A percentile compares a stretch with the other conserved stretches of the same genome.
Evolutionary conservation across 2,329 filamentous ascomycete genomes (phyloP).

Genomic region (Dryadomyces sulphureus): DNA sequence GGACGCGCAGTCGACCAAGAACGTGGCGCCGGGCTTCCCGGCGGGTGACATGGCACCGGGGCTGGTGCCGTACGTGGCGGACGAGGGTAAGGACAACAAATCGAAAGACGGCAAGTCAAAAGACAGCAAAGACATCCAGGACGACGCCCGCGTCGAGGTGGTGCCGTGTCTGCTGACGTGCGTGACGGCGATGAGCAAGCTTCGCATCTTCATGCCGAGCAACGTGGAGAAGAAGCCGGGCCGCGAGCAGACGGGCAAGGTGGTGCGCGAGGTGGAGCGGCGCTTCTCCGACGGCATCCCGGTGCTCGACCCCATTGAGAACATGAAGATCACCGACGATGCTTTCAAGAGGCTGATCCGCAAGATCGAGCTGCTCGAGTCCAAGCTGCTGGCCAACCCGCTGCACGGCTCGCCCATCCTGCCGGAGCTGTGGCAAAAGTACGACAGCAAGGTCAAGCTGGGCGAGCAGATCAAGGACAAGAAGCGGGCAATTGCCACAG

Average conservation of each 20-base stretch:
- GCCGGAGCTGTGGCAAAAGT: constrained; percentile 73
- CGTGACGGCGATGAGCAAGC: constrained; percentile 69
- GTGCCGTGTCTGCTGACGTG: constrained; percentile 79
- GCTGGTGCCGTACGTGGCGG: constrained; percentile 44
- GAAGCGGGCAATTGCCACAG: constrained; percentile 75
- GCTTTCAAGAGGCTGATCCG: constrained; percentile 83
- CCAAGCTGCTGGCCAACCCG: constrained; percentile 73
- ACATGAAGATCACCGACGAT: constrained; percentile 89
- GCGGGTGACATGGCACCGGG: constrained; percentile 44
- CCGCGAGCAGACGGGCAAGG: constrained; percentile 50
- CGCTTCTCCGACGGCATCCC: constrained; percentile 89
- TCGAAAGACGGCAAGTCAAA: constrained; percentile 1
- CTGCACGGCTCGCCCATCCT: constrained; percentile 82
- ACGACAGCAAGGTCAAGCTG: constrained; percentile 64
- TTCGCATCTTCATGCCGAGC: constrained; percentile 70
- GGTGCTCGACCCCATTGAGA: constrained; percentile 81
- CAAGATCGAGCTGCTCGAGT: constrained; percentile 96
- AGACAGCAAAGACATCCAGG: neutral
- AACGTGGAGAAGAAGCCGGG: constrained; percentile 57
- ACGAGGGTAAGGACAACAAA: constrained; percentile 17
- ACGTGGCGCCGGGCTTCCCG: constrained; percentile 23
- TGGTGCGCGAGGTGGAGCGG: constrained; percentile 62
- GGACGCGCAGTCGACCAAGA: constrained; percentile 26
- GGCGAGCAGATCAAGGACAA: constrained; percentile 69
- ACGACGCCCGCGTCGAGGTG: constrained; percentile 51